These are phyloP conservation scores for Berkeleyomyces rouxiae DNA, from an alignment of 2,329 filamentous ascomycete species.

Conservation along the genomic window DNA sequence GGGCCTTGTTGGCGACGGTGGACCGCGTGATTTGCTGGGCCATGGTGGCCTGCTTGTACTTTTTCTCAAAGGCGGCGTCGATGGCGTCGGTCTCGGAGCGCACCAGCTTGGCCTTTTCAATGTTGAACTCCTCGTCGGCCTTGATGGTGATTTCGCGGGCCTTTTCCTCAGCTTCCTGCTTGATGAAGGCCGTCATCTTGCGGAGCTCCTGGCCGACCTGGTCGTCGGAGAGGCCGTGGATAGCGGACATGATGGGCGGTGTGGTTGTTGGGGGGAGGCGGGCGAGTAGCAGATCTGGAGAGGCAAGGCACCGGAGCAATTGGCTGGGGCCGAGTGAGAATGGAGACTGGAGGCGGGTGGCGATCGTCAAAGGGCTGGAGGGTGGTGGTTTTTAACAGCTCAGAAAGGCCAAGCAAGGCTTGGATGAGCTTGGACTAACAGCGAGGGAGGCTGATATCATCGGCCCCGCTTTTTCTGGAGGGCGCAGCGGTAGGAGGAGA, in stretches of 20 bases:
- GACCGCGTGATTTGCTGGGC: slow-evolving; percentile 97
- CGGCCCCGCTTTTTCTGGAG: neutral
- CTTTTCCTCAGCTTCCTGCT: slow-evolving; percentile 94
- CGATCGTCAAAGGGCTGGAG: too few species aligned
- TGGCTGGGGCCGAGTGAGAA: too few species aligned
- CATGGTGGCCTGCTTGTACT: slow-evolving; percentile 97
- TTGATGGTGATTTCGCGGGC: slow-evolving; percentile 95
- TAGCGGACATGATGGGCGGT: slow-evolving; percentile 19
- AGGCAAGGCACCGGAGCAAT: neutral
- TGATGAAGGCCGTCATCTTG: slow-evolving; percentile 99
- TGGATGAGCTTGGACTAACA: neutral
- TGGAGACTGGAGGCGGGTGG: too few species aligned
- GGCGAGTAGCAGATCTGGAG: neutral
- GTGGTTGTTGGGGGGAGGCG: neutral
- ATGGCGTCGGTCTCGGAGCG: slow-evolving; percentile 88
- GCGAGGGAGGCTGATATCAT: slow-evolving; percentile 1
- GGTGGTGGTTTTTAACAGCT: neutral
- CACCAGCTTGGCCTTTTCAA: slow-evolving; percentile 97
- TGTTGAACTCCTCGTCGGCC: slow-evolving; percentile 96
- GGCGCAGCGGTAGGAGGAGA: neutral
- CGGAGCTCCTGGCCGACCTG: slow-evolving; percentile 97
- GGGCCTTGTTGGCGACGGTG: slow-evolving; percentile 89
- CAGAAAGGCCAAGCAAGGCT: neutral
- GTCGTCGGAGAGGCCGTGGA: slow-evolving; percentile 91
- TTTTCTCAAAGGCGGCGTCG: slow-evolving; percentile 89